Base-by-base conservation (phyloP, 2,329 filamentous ascomycete genomes). In the Ophiocordyceps camponoti-floridani region DNA sequence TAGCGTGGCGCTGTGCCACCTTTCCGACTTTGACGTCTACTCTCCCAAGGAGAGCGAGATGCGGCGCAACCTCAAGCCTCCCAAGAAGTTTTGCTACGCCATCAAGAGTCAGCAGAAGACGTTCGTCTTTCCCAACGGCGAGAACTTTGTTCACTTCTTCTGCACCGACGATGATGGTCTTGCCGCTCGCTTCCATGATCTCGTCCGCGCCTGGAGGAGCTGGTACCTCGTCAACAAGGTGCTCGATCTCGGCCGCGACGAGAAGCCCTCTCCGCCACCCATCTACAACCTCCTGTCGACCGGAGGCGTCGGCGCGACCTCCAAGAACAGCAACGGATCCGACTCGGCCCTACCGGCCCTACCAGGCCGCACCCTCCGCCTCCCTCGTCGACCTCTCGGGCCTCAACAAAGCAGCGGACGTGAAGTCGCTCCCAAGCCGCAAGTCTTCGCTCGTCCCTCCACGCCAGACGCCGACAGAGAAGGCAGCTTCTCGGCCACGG, bases 11-110 rank as follows among this genome's bases (percentile, higher is more conserved):
- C 67, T 94, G 31, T 94, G 85, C 58, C 86, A 94, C 61, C 61
- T 96, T 42, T 86, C 84, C 2, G 88, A 95, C 61, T 95, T 89
- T 59, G 89, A 96, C 56, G 82, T 95, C 43, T 95, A 95, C 62
- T 75, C 71, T 1, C 82, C 85, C 2, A 85, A 78, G 5, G 69
- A 75, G 44, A 72, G 75, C 41, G 78, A 85, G 51, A 63, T 77
- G 49, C 69, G 75, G 35, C 83, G 81, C 54, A 72, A 76, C 50
- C 70, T 95, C 44, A 87, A 82, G 54, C 82, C 87, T 1, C 89
- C 89, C 0, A 94, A 91, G 61, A 83, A 80, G 56, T 72, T 79
- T 52, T 94, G 85, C 62, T 89, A 84, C 54, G 88, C 86, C 1
- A 72, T 96, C 53, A 95, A 94, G 63, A 93, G 84, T 53, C 87